phyloP scores from a whole-genome alignment of 1,284 basidiomycete species.

The Trichosporon faecale region DNA sequence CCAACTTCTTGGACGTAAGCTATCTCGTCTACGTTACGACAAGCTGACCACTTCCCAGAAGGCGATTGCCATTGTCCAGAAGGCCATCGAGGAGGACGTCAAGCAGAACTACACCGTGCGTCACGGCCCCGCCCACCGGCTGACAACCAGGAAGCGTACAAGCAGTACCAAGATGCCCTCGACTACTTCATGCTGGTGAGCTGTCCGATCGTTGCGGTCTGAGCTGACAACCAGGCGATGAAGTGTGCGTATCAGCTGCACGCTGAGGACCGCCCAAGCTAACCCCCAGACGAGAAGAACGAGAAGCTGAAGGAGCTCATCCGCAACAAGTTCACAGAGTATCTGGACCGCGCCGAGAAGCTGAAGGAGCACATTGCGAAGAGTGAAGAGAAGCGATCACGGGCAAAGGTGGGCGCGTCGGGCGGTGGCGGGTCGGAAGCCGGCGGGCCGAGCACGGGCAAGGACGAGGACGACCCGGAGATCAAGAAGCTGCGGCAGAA shows the following conservation, averaged over 20 bases:
- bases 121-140: constrained; percentile 10
- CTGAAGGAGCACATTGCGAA: constrained; percentile 77
- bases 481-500: constrained; percentile 91
- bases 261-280: neutral
- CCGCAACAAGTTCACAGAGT: constrained; percentile 84
- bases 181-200: constrained; percentile 94
- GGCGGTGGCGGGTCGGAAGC: constrained; percentile 63
- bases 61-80: constrained; percentile 91
- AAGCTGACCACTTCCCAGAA: constrained; percentile 58
- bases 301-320: constrained; percentile 87
- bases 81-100: constrained; percentile 90
- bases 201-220: neutral
- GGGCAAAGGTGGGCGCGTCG: constrained; percentile 74
- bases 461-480: constrained; percentile 81
- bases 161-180: constrained; percentile 87
- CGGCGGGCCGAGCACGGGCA: constrained; percentile 64
- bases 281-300: constrained; percentile 82
- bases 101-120: constrained; percentile 76
- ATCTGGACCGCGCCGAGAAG: constrained; percentile 86
- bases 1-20: constrained; percentile 57
- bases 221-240: constrained; percentile 46
- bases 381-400: constrained; percentile 65
- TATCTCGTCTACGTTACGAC: neutral
- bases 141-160: constrained; percentile 71
- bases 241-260: constrained; percentile 60